phyloP scores from a whole-genome alignment of 164 flowering plant species.

The Magnolia officinalis region DNA sequence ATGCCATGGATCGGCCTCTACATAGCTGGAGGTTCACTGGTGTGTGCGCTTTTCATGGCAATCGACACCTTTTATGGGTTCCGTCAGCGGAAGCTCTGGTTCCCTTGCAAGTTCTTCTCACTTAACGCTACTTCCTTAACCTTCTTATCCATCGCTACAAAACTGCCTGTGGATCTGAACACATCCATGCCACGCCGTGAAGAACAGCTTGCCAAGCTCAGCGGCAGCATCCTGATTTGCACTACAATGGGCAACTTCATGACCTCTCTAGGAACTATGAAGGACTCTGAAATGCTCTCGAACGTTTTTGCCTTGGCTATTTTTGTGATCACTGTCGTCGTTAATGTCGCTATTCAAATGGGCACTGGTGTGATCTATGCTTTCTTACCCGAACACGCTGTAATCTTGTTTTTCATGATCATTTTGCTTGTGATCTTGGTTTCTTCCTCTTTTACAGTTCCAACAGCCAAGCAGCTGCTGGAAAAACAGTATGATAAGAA shows the following conservation, averaged over 20 bases:
- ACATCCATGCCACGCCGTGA: constrained; percentile 49
- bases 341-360: constrained; percentile 49
- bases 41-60: constrained; percentile 43
- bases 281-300: constrained; percentile 30
- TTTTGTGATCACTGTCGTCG: constrained; percentile 46
- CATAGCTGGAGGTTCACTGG: constrained; percentile 50
- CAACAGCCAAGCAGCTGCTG: constrained; percentile 30
- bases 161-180: constrained; percentile 59
- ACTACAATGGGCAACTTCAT: constrained; percentile 51
- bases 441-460: constrained; percentile 3
- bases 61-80: constrained; percentile 38
- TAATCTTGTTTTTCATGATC: constrained; percentile 37
- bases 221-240: constrained; percentile 48
- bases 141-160: constrained; percentile 42
- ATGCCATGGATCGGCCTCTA: constrained; percentile 32
- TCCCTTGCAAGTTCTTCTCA: constrained; percentile 53
- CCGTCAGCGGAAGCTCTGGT: constrained; percentile 47
- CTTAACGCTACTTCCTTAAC: constrained; percentile 58
- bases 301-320: constrained; percentile 53
- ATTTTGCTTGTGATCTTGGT: constrained; percentile 6
- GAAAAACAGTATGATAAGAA: constrained; percentile 23
- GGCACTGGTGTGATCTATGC: constrained; percentile 50
- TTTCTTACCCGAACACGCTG: constrained; percentile 42
- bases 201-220: constrained; percentile 62
- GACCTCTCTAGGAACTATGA: constrained; percentile 59